Base-by-base conservation (phyloP, 2,329 filamentous ascomycete species). In the Aspergillus candidus region DNA sequence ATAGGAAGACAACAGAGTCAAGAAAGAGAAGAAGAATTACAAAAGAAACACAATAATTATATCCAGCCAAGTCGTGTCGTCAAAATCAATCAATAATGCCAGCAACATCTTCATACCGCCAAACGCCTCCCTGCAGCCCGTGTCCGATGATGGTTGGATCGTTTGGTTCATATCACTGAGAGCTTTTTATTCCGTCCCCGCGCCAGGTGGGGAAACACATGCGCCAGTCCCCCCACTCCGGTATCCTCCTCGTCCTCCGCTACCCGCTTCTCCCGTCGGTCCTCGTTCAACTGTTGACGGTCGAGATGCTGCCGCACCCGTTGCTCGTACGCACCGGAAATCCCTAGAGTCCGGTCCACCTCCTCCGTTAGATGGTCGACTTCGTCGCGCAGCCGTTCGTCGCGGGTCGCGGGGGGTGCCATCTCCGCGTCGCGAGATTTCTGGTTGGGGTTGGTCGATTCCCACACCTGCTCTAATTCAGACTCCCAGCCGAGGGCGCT, bases 401-500 rank as follows among this genome's bases (percentile, higher is more conserved):
- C 79, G 35, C 71, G 72, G 7, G 66, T 72, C 56, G 66, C 71
- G 41, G 61, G 52, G 41, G 68, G 61, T 14, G 61, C 56, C 45
- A 61, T 57, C 42, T 61, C 55, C 38, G 55, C 57, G 53, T 73
- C 54, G 70, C 71, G 15, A 4, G 77, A 76, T 56, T 80, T 73
- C 49, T 77, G 70, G 17, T 82, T 71, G 4, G 85, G 79, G 6
- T 86, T 83, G 0, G 84, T 77, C 36, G 70, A 67, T 15, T 80
- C 74, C 89, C 89, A 97, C 41, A 87, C 56, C 3, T 62, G 66
- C 61, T 96, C 88, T 12, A 98, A 72, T 60, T 97, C 91, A 2
- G 88, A 80, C 7, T 78, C 67, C 93, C 93, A 98, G 1, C 89
- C 91, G 35, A 94, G 75, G 22, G 83, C 82, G 51, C 84, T 75